These are phyloP conservation scores for Penicillium mononematosum DNA, from an alignment of 495 filamentous ascomycete genomes.

Conservation along the genomic window DNA sequence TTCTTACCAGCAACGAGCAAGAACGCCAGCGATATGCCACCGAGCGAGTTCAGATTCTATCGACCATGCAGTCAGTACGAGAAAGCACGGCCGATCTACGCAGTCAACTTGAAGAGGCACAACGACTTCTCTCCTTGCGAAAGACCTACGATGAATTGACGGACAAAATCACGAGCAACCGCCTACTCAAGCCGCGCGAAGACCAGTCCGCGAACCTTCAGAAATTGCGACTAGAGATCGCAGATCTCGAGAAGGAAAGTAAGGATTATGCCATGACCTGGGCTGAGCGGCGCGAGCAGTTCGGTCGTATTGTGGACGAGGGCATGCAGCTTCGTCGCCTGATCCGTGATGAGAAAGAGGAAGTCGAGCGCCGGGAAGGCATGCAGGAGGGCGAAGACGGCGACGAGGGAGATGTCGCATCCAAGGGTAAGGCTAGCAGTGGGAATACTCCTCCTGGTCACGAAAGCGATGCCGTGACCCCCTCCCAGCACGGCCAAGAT, in stretches of 20 bases:
- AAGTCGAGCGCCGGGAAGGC: conserved; percentile 70
- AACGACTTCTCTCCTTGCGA: conserved; percentile 69
- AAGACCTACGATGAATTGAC: conserved; percentile 83
- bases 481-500: conserved; percentile 50
- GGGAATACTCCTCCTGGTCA: conserved; percentile 70
- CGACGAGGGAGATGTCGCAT: conserved; percentile 63
- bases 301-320: conserved; percentile 87
- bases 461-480: conserved; percentile 50
- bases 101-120: conserved; percentile 70
- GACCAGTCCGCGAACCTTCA: conserved; percentile 77
- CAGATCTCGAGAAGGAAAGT: conserved; percentile 80
- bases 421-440: conserved; percentile 50
- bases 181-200: conserved; percentile 72
- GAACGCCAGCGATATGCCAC: conserved; percentile 85
- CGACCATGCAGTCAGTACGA: conserved; percentile 71
- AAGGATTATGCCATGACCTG: conserved; percentile 79
- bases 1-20: conserved; percentile 74
- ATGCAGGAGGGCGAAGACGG: conserved; percentile 75
- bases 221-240: conserved; percentile 84
- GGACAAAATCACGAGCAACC: conserved; percentile 83
- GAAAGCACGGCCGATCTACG: conserved; percentile 72
- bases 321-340: conserved; percentile 78
- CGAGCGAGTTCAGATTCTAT: conserved; percentile 73
- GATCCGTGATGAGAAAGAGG: conserved; percentile 96
- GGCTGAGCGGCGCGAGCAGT: conserved; percentile 82